Percentiles rank a stretch among this genome's conserved stretches.
Conservation (phyloP, 2,329 filamentous ascomycete genomes). For the Scedosporium boydii region DNA sequence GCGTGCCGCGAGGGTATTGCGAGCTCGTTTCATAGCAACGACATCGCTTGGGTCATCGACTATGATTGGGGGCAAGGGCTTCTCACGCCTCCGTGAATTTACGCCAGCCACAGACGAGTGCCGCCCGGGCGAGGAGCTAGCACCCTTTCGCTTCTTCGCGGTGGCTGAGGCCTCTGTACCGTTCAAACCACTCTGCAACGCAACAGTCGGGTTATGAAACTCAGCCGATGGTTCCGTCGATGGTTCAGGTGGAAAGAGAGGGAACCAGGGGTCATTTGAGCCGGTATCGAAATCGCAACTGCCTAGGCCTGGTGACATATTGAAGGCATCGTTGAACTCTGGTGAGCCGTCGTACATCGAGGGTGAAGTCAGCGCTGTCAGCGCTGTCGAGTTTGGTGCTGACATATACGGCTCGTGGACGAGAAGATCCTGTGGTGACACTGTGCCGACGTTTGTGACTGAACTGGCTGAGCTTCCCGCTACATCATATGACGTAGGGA, state of each 20-base stretch:
- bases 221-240: constrained; percentile 9
- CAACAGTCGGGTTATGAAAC: too few species aligned
- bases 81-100: constrained; percentile 64
- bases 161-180: background rate
- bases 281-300: constrained; percentile 44
- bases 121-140: constrained; percentile 25
- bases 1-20: constrained; percentile 86
- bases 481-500: constrained; percentile 41
- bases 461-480: constrained; percentile 30
- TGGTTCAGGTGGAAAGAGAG: constrained; percentile 56
- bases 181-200: too few species aligned
- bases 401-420: constrained; percentile 62
- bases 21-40: constrained; percentile 82
- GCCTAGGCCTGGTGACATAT: constrained; percentile 70
- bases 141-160: constrained; percentile 5
- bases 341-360: constrained; percentile 72
- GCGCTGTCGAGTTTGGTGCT: constrained; percentile 69
- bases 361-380: constrained; percentile 79
- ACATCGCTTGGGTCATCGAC: constrained; percentile 65
- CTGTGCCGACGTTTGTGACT: constrained; percentile 53
- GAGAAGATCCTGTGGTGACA: constrained; percentile 76
- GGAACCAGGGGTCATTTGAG: constrained; percentile 54
- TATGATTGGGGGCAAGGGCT: constrained; percentile 69
- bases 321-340: constrained; percentile 54
- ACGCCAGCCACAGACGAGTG: constrained; percentile 65